Evolutionary conservation across 2,329 filamentous ascomycete species (phyloP).

Genomic region (Fusarium nurragi): DNA sequence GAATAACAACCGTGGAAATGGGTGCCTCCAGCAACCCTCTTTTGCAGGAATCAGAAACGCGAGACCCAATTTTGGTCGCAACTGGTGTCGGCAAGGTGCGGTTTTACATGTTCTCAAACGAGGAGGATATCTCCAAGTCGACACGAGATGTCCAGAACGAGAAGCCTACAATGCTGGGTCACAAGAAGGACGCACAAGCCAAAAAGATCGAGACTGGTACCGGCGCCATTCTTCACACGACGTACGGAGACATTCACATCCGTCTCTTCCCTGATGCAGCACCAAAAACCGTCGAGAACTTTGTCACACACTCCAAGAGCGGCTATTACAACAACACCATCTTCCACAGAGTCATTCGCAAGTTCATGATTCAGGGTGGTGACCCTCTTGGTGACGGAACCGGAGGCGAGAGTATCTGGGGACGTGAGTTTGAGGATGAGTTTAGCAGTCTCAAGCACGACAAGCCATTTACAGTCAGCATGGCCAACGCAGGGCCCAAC

Average conservation of each 20-base stretch:
- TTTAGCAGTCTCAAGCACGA: constrained; percentile 92
- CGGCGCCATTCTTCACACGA: constrained; percentile 88
- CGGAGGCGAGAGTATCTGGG: constrained; percentile 91
- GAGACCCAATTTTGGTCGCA: constrained; percentile 87
- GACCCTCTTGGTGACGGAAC: constrained; percentile 92
- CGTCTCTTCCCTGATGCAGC: constrained; percentile 92
- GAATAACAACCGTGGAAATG: constrained; percentile 94
- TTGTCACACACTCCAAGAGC: constrained; percentile 87
- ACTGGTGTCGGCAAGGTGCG: constrained; percentile 88
- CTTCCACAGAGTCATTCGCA: constrained; percentile 95
- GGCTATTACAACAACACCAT: constrained; percentile 98
- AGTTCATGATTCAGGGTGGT: constrained; percentile 99
- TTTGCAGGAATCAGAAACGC: constrained; percentile 87
- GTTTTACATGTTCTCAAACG: constrained; percentile 98
- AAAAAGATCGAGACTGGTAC: constrained; percentile 78
- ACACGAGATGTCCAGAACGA: constrained; percentile 95
- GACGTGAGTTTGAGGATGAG: constrained; percentile 93
- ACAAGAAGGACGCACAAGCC: constrained; percentile 60
- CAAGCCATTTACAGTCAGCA: constrained; percentile 94
- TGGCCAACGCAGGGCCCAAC: constrained; percentile 96
- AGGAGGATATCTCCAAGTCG: constrained; percentile 82
- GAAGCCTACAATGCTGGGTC: constrained; percentile 75
- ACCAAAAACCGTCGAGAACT: constrained; percentile 96
- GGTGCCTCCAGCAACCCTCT: constrained; percentile 94
- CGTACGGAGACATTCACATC: constrained; percentile 91